Base-by-base conservation (phyloP, 2,329 filamentous ascomycete species). In the Trichoderma endophyticum region DNA sequence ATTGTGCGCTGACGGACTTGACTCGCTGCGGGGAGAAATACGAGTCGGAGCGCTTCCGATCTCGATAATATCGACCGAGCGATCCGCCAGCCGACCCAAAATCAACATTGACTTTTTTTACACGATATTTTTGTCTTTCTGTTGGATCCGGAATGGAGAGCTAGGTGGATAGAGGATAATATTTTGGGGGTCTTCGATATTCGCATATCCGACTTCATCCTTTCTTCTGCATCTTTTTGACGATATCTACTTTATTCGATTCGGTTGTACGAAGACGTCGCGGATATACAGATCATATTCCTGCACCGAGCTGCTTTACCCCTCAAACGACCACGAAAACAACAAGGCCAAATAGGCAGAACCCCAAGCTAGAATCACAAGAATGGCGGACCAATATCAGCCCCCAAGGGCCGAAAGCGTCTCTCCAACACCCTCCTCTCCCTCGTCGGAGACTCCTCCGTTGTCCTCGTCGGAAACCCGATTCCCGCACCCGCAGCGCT, bases 391-490 rank as follows among this genome's bases (percentile, higher is more conserved):
- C 43, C 26, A 21, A 30, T 61, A 60, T 26, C 30, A 63, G 24
- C 21, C 56, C 24, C 21, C 57, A n/a, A 54, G 70, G 32, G 30
- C 39, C 56, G 43, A 54, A 32, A 57, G 48, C 59, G 32, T 48
- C 59, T 63, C 71, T n/a, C 56, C 62, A 14, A 48, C 56, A 12
- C 54, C 36, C 4, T 64, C 71, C 15, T 70, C 74, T 9, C 18
- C 72, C 11, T 70, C 64, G 18, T 67, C 69, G 4, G 39, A 63
- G 9, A 65, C 71, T 32, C 68, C 74, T 7, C 65, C 72, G 18
- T 30, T 72, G 3, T 71, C 72, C 32, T 57, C 70, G 57, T 74
- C 80, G 73, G 74, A 78, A 12, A 48, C 72, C 28, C 74, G 72
- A 24, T 75, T 73, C 71, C 73, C 74, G 21, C 65, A 60, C 21